Percentiles rank a stretch among this genome's conserved stretches.
Conservation (phyloP, 768 basidiomycete species). For the Royoungia palumana region DNA sequence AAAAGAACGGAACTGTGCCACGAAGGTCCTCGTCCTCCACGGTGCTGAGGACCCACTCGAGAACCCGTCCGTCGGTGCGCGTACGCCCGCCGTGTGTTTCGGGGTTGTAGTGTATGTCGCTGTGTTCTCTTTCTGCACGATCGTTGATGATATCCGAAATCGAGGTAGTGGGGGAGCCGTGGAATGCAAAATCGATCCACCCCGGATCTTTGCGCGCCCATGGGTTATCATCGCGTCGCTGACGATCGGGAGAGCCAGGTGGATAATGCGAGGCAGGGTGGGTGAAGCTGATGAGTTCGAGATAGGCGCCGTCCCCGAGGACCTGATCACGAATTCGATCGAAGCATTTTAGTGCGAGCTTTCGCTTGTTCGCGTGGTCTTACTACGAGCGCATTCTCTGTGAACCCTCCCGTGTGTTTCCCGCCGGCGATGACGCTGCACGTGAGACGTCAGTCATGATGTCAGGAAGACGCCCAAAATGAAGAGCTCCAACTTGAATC, state of each 20-base stretch:
- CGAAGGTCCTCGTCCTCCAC: constrained; percentile 27
- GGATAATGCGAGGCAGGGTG: constrained; percentile 54
- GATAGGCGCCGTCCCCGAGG: constrained; percentile 50
- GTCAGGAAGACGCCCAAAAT: neutral
- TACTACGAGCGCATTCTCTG: constrained; percentile 65
- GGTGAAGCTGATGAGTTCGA: constrained; percentile 69
- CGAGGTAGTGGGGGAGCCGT: constrained; percentile 46
- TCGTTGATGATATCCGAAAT: constrained; percentile 55
- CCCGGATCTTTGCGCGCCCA: constrained; percentile 57
- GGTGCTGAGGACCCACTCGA: constrained; percentile 58
- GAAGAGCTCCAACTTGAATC: constrained; percentile 53
- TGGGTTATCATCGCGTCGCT: constrained; percentile 41
- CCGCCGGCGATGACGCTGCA: constrained; percentile 65
- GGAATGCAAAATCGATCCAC: constrained; percentile 68
- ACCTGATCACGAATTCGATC: constrained; percentile 8
- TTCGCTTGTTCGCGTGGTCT: neutral
- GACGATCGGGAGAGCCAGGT: constrained; percentile 42
- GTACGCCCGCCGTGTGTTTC: constrained; percentile 55
- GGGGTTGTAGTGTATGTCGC: constrained; percentile 38
- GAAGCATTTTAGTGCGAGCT: neutral
- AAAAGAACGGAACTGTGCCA: constrained; percentile 63
- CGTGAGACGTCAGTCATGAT: neutral
- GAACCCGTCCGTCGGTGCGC: constrained; percentile 49
- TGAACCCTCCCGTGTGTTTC: constrained; percentile 58
- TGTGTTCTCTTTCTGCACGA: constrained; percentile 40